phyloP scores from a whole-genome alignment of 2,329 filamentous ascomycete species.

The Apiospora saccharicola region DNA sequence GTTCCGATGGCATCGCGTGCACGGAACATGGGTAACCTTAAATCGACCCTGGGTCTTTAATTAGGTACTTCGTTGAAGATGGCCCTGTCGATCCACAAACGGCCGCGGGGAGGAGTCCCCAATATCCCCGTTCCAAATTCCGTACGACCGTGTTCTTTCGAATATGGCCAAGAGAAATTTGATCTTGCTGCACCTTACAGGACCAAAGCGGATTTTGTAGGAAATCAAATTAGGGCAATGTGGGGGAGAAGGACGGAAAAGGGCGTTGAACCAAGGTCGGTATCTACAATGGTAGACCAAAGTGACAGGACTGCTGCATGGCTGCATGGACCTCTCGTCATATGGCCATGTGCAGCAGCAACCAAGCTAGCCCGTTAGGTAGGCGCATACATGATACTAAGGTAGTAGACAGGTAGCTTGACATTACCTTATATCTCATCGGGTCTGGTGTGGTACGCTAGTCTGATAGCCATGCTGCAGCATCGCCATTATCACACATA shows the following conservation, averaged over 20 bases:
- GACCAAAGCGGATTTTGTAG: not conserved
- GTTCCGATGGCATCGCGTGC: not conserved
- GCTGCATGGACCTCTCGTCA: slow-evolving; percentile 1
- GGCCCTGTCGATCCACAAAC: not conserved
- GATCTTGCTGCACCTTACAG: not conserved
- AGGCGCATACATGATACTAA: no score
- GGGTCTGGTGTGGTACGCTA: not conserved
- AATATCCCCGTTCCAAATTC: not conserved
- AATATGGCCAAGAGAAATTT: not conserved
- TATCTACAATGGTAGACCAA: not conserved
- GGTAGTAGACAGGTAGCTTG: not conserved
- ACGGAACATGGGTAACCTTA: slow-evolving; percentile 13
- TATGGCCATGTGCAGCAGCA: not conserved
- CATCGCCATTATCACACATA: no score
- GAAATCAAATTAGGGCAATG: not conserved
- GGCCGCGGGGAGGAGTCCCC: not conserved
- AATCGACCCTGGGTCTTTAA: not conserved
- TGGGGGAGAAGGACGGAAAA: not conserved
- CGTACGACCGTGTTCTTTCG: not conserved
- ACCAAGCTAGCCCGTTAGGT: not conserved
- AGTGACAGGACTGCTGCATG: slow-evolving; percentile 1
- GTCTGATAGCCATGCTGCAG: not conserved
- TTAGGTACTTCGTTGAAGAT: not conserved
- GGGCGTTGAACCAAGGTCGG: not conserved
- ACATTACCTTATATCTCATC: not conserved